These are phyloP conservation scores for Colletotrichum phormii DNA, from an alignment of 2,329 filamentous ascomycete genomes.

Conservation along the genomic window DNA sequence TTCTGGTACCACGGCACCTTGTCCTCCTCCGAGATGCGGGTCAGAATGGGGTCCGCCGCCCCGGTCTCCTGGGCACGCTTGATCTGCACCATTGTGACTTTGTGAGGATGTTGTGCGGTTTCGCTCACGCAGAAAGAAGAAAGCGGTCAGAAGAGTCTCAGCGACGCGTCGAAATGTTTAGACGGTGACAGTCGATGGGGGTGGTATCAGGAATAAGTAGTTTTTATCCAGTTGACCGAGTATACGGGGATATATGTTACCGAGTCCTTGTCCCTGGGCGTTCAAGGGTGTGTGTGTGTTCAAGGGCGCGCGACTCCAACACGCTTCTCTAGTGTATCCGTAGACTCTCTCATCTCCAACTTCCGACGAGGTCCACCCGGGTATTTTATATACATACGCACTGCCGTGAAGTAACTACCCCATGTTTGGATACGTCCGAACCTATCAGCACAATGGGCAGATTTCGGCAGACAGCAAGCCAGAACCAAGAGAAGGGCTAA, in stretches of 20 bases:
- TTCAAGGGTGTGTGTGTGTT: background rate
- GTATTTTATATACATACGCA: conserved; percentile 17
- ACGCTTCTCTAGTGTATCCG: background rate
- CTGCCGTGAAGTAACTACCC: background rate
- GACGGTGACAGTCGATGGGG: background rate
- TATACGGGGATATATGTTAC: conserved; percentile 23
- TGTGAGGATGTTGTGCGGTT: background rate
- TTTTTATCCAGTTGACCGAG: conserved; percentile 17
- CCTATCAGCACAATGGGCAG: background rate
- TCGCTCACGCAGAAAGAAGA: background rate
- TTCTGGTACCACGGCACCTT: conserved; percentile 67
- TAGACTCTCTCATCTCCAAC: background rate
- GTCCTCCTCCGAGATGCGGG: conserved; percentile 49
- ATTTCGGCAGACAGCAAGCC: background rate
- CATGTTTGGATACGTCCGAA: background rate
- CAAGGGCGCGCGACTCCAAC: background rate
- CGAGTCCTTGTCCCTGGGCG: conserved; percentile 7
- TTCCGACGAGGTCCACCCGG: conserved; percentile 10
- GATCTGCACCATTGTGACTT: conserved; percentile 34
- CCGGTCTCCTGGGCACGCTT: conserved; percentile 33
- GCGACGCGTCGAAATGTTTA: background rate
- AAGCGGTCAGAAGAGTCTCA: background rate
- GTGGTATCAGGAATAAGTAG: background rate
- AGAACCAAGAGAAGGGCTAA: background rate
- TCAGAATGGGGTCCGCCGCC: conserved; percentile 45